Evolutionary conservation across 805 yeast species (phyloP).

Genomic region (Citeromyces nyonsensis): DNA sequence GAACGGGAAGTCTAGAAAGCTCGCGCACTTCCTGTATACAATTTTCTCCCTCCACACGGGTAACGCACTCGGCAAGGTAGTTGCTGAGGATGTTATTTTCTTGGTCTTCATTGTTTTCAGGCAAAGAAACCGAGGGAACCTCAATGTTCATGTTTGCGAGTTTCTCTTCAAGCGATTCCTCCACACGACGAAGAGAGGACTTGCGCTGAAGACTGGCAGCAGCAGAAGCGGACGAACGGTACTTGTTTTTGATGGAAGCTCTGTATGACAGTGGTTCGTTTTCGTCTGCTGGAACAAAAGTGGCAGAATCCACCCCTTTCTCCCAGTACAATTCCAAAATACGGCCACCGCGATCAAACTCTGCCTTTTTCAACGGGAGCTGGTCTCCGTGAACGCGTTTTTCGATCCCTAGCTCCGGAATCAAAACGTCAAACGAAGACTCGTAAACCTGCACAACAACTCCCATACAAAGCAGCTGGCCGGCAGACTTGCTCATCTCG

Average conservation of each 20-base stretch:
- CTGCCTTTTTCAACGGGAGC: slow-evolving; percentile 83
- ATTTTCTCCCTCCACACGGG: slow-evolving; percentile 44
- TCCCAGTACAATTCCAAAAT: slow-evolving; percentile 84
- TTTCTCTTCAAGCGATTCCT: slow-evolving; percentile 23
- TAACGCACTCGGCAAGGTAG: slow-evolving; percentile 38
- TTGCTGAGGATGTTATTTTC: slow-evolving; percentile 26
- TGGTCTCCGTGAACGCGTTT: slow-evolving; percentile 97
- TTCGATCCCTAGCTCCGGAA: slow-evolving; percentile 90
- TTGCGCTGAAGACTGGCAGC: slow-evolving; percentile 48
- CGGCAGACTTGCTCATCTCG: slow-evolving; percentile 54
- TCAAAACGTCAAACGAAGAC: slow-evolving; percentile 83
- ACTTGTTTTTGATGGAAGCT: slow-evolving; percentile 63
- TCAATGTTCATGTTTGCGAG: slow-evolving; percentile 26
- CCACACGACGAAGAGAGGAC: slow-evolving; percentile 13
- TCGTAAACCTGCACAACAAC: slow-evolving; percentile 87
- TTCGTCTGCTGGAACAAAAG: slow-evolving; percentile 85
- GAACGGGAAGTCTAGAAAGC: slow-evolving; percentile 64
- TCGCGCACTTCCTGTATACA: slow-evolving; percentile 74
- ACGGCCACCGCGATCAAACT: slow-evolving; percentile 57
- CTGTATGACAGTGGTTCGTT: slow-evolving; percentile 62
- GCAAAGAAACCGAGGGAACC: not conserved
- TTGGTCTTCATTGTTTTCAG: not conserved
- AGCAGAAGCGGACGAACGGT: slow-evolving; percentile 52
- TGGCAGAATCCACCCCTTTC: slow-evolving; percentile 81
- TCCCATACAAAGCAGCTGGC: slow-evolving; percentile 75